Percentiles rank a stretch among this genome's conserved stretches.
Conservation (phyloP, 192 early-diverging fungal species). For the Coemansia sp. region DNA sequence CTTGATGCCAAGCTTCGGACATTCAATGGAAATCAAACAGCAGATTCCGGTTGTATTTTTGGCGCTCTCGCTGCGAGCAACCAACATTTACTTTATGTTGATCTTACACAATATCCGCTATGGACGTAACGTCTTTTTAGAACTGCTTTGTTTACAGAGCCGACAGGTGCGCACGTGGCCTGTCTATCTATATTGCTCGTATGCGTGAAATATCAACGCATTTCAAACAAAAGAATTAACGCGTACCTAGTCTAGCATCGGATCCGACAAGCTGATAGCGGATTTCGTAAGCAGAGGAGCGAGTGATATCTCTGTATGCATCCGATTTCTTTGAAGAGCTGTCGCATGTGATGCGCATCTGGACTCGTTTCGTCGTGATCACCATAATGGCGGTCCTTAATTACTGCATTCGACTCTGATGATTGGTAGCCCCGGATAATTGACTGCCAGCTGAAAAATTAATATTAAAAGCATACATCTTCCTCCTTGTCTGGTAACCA, state of each 20-base stretch:
- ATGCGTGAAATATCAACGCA: too few relatives aligned
- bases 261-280: neutral
- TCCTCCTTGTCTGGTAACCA: too few relatives aligned
- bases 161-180: neutral
- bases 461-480: too few relatives aligned
- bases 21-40: neutral
- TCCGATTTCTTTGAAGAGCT: too few relatives aligned
- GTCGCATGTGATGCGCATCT: neutral
- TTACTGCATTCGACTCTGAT: neutral
- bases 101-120: neutral
- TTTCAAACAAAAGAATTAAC: too few relatives aligned
- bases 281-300: neutral
- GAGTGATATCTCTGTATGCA: too few relatives aligned
- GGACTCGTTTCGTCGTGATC: neutral
- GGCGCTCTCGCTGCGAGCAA: neutral
- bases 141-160: neutral
- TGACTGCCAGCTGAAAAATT: neutral
- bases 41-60: neutral
- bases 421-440: neutral
- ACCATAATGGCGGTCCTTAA: neutral
- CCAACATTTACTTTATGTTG: neutral
- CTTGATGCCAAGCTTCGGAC: too few relatives aligned
- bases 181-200: neutral
- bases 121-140: neutral
- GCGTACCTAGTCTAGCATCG: too few relatives aligned